Base-by-base conservation (phyloP, 169 alveolate genomes). In the Eimeria maxima region DNA sequence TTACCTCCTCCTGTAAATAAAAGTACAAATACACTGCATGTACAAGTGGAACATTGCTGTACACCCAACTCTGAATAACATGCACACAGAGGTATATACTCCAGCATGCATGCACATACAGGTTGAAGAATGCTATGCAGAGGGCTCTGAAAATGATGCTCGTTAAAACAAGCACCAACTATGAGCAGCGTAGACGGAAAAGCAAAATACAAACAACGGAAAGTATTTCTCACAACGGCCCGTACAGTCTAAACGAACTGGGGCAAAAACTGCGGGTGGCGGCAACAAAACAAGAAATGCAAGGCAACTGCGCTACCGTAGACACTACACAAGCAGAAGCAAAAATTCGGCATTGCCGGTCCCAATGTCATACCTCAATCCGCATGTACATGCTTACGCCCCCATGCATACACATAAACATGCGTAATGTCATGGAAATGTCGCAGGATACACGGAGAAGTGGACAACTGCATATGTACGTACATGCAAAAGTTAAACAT, bases 1-100 rank as follows among this genome's bases (percentile, higher is more conserved):
- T 93, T n/a, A 93, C 96, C 73, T 93, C 96, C 22, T 93, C 96
- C 96, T 93, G 94, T 44, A 22, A 74, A 74, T 24, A 57, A 16
- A 84, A 20, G 20, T 74, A 74, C 42, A 74, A 42, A 22, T 22
- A 44, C 18, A 16, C 22, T 16, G 60, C 20, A 22, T 0, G 44
- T 74, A 74, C 4, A 44, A 1, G 33, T 20, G 45, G 44, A 44
- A 6, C 44, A 0, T 22, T 13, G 44, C 27, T 47, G 44, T 3
- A 1, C 5, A 65, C 14, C 22, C 42, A 65, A 20, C 42, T n/a
- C 8, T 29, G 14, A 33, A 38, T 73, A 69, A 18, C n/a, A 16
- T 67, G 27, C 16, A n/a, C 29, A 16, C 11, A 38, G 3, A 73
- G 38, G 38, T 2, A 71, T 71, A 7, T 8, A 33, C 18, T 18